These are phyloP conservation scores for Adansonia madagascariensis DNA, from an alignment of 441 rosid genomes.

Conservation along the genomic window DNA sequence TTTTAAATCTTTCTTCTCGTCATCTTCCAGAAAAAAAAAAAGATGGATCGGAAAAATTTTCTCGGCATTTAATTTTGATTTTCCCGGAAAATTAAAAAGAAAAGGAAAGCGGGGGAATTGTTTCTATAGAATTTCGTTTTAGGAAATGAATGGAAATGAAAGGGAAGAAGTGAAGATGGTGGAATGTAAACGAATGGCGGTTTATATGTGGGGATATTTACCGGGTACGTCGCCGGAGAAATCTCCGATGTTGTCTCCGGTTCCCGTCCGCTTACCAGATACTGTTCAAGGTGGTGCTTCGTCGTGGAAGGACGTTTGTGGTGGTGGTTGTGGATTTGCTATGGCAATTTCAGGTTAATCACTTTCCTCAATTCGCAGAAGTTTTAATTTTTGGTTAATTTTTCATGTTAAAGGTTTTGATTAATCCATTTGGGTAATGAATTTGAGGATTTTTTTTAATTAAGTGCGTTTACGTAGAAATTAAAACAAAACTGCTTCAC, in stretches of 20 bases:
- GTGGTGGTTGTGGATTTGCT: conserved; percentile 75
- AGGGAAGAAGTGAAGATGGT: conserved; percentile 36
- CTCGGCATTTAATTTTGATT: neutral
- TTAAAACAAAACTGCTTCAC: neutral
- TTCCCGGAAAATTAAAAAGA: neutral
- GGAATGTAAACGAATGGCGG: conserved; percentile 39
- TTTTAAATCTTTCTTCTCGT: too few relatives aligned
- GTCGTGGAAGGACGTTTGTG: conserved; percentile 63
- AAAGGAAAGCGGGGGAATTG: neutral
- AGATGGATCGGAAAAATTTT: too few relatives aligned
- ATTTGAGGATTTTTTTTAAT: neutral
- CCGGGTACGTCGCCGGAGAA: conserved; percentile 59
- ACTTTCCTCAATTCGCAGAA: neutral
- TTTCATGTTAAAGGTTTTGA: neutral
- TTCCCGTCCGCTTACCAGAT: conserved; percentile 37
- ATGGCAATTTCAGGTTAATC: conserved; percentile 62
- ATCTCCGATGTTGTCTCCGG: conserved; percentile 51
- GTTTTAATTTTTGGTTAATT: neutral
- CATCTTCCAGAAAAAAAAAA: too few relatives aligned
- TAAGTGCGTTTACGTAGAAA: neutral
- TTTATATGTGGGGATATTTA: conserved; percentile 64
- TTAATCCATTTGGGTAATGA: neutral
- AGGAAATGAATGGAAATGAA: conserved; percentile 36
- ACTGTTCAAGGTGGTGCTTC: conserved; percentile 39
- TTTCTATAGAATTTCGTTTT: neutral